Conservation (phyloP, 73 alveolate genomes). For the Tetrahymena elliotti region DNA sequence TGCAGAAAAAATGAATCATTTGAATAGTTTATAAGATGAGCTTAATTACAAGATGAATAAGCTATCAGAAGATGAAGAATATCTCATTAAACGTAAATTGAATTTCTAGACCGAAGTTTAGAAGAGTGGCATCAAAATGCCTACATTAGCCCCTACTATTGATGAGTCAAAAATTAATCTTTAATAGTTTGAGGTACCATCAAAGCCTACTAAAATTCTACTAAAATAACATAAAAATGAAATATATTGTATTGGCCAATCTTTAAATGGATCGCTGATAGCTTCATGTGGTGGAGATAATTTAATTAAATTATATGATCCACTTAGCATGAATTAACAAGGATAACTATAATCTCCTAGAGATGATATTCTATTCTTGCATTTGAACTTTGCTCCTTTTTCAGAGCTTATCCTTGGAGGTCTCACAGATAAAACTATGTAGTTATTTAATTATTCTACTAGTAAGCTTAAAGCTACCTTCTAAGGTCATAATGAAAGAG, state of each 20-base stretch:
- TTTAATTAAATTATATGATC: conserved; percentile 22
- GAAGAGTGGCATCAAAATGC: background rate
- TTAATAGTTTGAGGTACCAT: conserved; percentile 5
- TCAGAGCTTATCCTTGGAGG: conserved; percentile 18
- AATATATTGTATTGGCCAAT: conserved; percentile 6
- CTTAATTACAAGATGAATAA: background rate
- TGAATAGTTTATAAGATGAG: background rate
- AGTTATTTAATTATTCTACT: background rate
- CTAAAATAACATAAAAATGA: conserved; percentile 16
- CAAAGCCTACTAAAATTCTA: conserved; percentile 4
- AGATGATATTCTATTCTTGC: conserved; percentile 25
- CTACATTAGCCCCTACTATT: background rate
- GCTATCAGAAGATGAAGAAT: background rate
- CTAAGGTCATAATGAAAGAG: conserved; percentile 19
- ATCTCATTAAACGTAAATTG: background rate
- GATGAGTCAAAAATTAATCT: background rate
- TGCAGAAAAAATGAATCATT: background rate
- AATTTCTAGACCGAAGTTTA: background rate
- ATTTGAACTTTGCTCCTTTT: conserved; percentile 15
- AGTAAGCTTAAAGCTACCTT: conserved; percentile 17
- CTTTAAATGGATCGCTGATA: conserved; percentile 22
- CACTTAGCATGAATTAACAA: conserved; percentile 1
- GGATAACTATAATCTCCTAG: background rate
- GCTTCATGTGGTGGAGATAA: conserved; percentile 44
- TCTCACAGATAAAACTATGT: conserved; percentile 21